Evolutionary conservation across 352 stramenopile genomes (phyloP), one percentile per base, ranked within the genome.

Genomic region (Phytopythium sindhum): DNA sequence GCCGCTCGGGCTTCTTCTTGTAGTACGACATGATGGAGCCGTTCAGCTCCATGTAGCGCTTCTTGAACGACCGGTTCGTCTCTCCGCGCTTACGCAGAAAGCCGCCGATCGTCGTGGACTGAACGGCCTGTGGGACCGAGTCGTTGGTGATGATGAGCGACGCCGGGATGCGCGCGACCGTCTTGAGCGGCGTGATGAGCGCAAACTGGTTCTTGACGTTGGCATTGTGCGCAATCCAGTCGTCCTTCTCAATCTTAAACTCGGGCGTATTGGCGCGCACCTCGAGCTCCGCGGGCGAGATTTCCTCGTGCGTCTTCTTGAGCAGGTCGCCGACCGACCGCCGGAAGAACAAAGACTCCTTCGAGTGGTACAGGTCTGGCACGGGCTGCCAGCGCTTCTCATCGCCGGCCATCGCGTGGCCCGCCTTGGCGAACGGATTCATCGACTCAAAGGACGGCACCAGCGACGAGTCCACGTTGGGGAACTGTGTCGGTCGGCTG

Each of bases 181-280:
- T 90, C 75, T 95, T 95, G 28, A 96, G 70, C 39, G 87, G 84
- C 44, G 81, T 90, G 47, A 93, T 92, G 11, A 96, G 69, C 48
- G 80, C 73, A 26, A 91, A 80, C 66, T 92, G 81, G 66, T 94
- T 96, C 65, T 78, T 81, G 24, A 29, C 56, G 39, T 61, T 61
- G 39, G 56, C 56, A 17, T 61, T 61, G 66, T 96, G 87, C 24
- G 87, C 87, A 28, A 96, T 87, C 87, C 87, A 96, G 68, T 96
- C 87, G 61, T 83, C 73, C 63, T 93, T 80, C 57, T 91, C 77
- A 47, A 96, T 79, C 65, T 91, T 92, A 69, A 91, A 96, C 63
- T 96, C 85, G 21, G 87, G 87, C 24, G 87, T 96, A 64, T 96
- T 94, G n/a, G 87, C 87, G n/a, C 87, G 77, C 44, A 96, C 81